Evolutionary conservation across 202 grass and related monocot genomes (phyloP).

Genomic region (Elaeis oleifera): DNA sequence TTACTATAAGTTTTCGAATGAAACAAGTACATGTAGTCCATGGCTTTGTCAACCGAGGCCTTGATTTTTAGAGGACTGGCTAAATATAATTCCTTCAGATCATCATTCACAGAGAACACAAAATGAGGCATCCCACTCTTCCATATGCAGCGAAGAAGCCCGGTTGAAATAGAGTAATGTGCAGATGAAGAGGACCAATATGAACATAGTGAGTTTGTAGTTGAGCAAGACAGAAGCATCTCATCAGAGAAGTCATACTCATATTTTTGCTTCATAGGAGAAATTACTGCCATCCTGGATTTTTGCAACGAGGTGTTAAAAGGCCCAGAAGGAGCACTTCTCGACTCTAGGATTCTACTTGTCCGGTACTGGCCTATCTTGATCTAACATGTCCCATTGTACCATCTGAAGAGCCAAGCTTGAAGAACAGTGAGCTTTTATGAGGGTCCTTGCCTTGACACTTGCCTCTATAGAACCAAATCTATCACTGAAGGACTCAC

Average conservation of each 20-base stretch:
- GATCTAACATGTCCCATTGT: slow-evolving; percentile 30
- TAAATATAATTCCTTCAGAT: slow-evolving; percentile 36
- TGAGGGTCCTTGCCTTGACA: slow-evolving; percentile 39
- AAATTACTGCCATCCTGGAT: background rate
- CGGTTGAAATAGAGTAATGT: slow-evolving; percentile 27
- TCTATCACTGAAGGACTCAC: slow-evolving; percentile 41
- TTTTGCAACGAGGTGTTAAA: slow-evolving; percentile 14
- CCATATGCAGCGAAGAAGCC: slow-evolving; percentile 61
- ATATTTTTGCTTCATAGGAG: slow-evolving; percentile 20
- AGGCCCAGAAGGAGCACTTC: slow-evolving; percentile 27
- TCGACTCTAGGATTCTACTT: slow-evolving; percentile 15
- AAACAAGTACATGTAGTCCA: slow-evolving; percentile 65
- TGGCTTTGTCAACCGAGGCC: slow-evolving; percentile 16
- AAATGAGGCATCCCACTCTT: slow-evolving; percentile 57
- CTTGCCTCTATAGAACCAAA: slow-evolving; percentile 56
- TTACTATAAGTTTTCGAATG: slow-evolving; percentile 40
- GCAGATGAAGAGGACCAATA: slow-evolving; percentile 25
- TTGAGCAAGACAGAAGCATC: slow-evolving; percentile 29
- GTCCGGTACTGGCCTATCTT: slow-evolving; percentile 29
- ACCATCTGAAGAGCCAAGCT: slow-evolving; percentile 9
- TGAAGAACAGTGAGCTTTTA: slow-evolving; percentile 27
- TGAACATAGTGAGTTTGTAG: slow-evolving; percentile 15
- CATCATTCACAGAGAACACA: slow-evolving; percentile 42
- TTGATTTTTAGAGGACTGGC: slow-evolving; percentile 40
- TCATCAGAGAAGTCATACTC: slow-evolving; percentile 10